Percentiles rank a stretch among this genome's conserved stretches.
phyloP scores from a whole-genome alignment of 1,139 yeast species.

The Suhomyces anneliseae region DNA sequence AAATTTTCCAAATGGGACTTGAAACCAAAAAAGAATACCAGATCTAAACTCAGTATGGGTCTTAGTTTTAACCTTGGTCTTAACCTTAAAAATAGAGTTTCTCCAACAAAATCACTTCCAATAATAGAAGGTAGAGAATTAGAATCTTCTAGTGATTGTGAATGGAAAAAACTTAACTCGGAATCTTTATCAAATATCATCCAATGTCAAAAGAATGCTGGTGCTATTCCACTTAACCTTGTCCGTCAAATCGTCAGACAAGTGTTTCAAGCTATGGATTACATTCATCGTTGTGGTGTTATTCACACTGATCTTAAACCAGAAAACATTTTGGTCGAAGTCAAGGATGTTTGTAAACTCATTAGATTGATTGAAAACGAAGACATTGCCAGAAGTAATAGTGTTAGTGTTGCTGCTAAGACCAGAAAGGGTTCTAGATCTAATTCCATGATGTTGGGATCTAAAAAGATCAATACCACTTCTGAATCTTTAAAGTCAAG shows the following conservation, averaged over 20 bases:
- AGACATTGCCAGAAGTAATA: conserved; percentile 27
- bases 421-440: conserved; percentile 3
- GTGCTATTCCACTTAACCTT: conserved; percentile 71
- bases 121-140: conserved; percentile 5
- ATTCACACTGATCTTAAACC: conserved; percentile 91
- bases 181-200: conserved; percentile 14
- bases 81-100: conserved; percentile 6
- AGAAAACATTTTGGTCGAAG: conserved; percentile 80
- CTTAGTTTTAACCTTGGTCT: conserved; percentile 16
- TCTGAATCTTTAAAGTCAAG: conserved; percentile 8
- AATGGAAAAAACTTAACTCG: conserved; percentile 13
- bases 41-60: conserved; percentile 29
- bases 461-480: conserved; percentile 3
- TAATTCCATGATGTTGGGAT: background rate
- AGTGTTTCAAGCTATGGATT: conserved; percentile 72
- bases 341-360: conserved; percentile 73
- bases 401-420: conserved; percentile 5
- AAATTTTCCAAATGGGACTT: conserved; percentile 26
- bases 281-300: conserved; percentile 84
- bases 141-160: conserved; percentile 3
- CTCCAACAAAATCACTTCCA: conserved; percentile 2
- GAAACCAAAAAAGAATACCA: conserved; percentile 22
- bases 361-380: conserved; percentile 57
- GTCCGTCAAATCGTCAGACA: conserved; percentile 84
- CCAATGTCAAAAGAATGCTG: conserved; percentile 20